Conservation (phyloP, 768 basidiomycete species). For the Rhizopogon sp. region DNA sequence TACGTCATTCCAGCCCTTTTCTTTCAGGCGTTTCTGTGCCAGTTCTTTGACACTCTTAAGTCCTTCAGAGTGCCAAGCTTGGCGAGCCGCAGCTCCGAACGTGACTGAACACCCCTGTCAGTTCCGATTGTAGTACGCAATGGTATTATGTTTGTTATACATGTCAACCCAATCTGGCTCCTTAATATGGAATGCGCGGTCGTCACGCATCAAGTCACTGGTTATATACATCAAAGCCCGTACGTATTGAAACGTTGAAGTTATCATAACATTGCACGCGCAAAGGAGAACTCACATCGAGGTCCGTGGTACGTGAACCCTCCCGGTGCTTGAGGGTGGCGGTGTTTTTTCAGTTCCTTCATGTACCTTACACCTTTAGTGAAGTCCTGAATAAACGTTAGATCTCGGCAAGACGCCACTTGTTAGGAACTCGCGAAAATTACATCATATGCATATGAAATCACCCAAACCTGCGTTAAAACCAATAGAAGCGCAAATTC, state of each 20-base stretch:
- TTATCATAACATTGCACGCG: not conserved
- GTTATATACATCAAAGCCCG: conserved; percentile 15
- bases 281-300: not conserved
- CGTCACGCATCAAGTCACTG: conserved; percentile 24
- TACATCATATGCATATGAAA: conserved; percentile 12
- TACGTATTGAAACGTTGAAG: not conserved
- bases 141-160: conserved; percentile 13
- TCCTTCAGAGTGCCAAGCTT: conserved; percentile 13
- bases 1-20: conserved; percentile 22
- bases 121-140: not conserved
- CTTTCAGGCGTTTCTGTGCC: conserved; percentile 13
- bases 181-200: conserved; percentile 17
- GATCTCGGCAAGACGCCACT: not conserved
- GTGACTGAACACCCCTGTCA: conserved; percentile 8
- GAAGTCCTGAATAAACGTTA: conserved; percentile 1
- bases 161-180: conserved; percentile 11
- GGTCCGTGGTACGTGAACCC: not conserved
- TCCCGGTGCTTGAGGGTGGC: not conserved
- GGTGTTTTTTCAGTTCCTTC: not conserved
- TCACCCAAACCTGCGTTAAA: conserved; percentile 14
- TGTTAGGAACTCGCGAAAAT: not conserved
- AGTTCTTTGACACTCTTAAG: conserved; percentile 15
- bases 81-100: conserved; percentile 11
- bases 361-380: conserved; percentile 1
- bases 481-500: not conserved